Percentiles rank a stretch among this genome's conserved stretches.
These are phyloP conservation scores for Huntiella omanensis DNA, from an alignment of 2,329 filamentous ascomycete genomes.

Conservation along the genomic window DNA sequence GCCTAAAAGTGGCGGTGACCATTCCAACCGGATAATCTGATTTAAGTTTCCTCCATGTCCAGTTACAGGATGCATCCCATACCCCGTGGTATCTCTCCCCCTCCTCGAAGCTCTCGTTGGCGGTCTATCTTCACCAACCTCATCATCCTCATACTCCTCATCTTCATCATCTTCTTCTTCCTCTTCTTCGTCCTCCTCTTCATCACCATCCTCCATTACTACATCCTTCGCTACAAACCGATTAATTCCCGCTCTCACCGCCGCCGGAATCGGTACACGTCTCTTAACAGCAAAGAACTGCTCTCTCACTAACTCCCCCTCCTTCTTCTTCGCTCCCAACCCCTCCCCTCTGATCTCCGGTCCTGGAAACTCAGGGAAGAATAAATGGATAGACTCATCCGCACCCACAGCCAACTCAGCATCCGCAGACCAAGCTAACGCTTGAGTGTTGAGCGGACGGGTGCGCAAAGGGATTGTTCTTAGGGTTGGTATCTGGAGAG, in stretches of 20 bases:
- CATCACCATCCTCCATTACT: background rate
- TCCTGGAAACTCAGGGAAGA: conserved; percentile 26
- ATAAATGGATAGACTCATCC: conserved; percentile 35
- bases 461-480: conserved; percentile 26
- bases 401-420: conserved; percentile 36
- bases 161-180: conserved; percentile 5
- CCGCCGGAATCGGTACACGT: conserved; percentile 11
- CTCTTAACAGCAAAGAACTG: conserved; percentile 12
- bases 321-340: conserved; percentile 3
- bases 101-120: conserved; percentile 14
- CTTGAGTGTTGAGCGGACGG: conserved; percentile 25
- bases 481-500: conserved; percentile 25
- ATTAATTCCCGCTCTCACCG: conserved; percentile 9
- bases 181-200: conserved; percentile 5
- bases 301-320: conserved; percentile 1
- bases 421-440: conserved; percentile 35
- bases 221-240: conserved; percentile 1
- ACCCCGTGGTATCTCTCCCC: conserved; percentile 20
- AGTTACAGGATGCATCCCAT: conserved; percentile 27
- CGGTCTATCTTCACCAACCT: conserved; percentile 14
- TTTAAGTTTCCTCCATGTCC: conserved; percentile 32
- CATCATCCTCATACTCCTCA: conserved; percentile 13
- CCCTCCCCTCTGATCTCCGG: conserved; percentile 7
- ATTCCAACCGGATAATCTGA: conserved; percentile 33
- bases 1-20: conserved; percentile 41